Base-by-base conservation (phyloP, 768 basidiomycete species). In the Phlebiopsis gigantea region DNA sequence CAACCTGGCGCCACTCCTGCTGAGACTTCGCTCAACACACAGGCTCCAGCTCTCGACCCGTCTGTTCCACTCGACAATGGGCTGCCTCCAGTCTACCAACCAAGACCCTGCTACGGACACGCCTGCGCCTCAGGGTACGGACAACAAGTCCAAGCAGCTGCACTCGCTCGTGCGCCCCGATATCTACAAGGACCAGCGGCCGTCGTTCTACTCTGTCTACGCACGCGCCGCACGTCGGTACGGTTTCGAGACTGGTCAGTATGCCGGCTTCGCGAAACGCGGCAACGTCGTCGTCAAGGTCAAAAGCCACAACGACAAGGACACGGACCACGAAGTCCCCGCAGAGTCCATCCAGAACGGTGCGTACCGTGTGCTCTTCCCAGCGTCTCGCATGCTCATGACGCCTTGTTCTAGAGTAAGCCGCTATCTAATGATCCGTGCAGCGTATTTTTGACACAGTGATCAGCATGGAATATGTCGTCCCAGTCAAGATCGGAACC, bases 401-500 rank as follows among this genome's bases (percentile, higher is more conserved):
- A 39, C 34, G 17, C 24, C 30, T 17, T 28, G 21, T 25, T 56
- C 12, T 24, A 54, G 55, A 54, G 52, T 52, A 28, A 47, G 51
- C 6, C 14, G 19, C 26, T 14, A 45, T 29, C 53, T 26, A 43
- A 47, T 58, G 49, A 54, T 24, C 19, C 19, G 34, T 24, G 15
- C 44, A 17, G 47, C 5, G n/a, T 46, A 43, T 47, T 24, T 21
- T 41, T 26, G 26, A n/a, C 44, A n/a, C n/a, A 22, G 5, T 45
- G 47, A 31, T 39, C 53, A 73, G 73, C 57, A 63, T 68, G 31
- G 74, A 75, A 61, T 75, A 74, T 51, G 69, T 73, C 41, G 73
- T 75, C 19, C 66, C 68, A 4, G 74, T 75, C 31, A 71, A 65
- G 56, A 69, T 73, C 25, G 74, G 74, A 51, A 73, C 72, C 21